Base-by-base conservation (phyloP, 164 flowering plant genomes). In the Malania oleifera region DNA sequence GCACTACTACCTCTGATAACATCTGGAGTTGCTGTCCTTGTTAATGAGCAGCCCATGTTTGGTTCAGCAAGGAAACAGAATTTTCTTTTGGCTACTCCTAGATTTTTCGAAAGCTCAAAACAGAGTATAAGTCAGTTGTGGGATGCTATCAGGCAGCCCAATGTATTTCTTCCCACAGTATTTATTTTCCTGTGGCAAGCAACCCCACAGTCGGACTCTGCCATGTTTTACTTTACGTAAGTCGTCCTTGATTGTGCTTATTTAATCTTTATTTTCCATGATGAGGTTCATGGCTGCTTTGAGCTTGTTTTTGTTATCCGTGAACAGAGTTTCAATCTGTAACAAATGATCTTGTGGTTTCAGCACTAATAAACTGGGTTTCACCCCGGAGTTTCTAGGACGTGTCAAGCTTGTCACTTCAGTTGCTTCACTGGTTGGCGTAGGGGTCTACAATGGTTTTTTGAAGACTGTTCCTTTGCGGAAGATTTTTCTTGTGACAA, bases 161-260 rank as follows among this genome's bases (percentile, higher is more conserved):
- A 74, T 71, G 85, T 93, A 20, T 78, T 90, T 48, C 83, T 90
- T 63, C 98, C 98, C 19, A 90, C 98, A 10, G 52, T 90, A 58
- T 93, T 93, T 68, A 76, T 93, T 60, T 90, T 93, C 66, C 71
- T 84, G 28, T 93, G 97, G 98, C 96, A 89, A 73, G 91, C 98
- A 59, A 93, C 97, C 27, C 98, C 97, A 5, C 98, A 90, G 0
- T 93, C 98, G 43, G 98, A 93, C 43, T 86, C 97, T 52, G 96
- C 98, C 64, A 89, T 93, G 98, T 93, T 93, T 76, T 93, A 73
- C 72, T 93, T 88, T 68, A 91, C 89, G 96, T 91, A 80, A 40
- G 85, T 68, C 64, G 27, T 41, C 45, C 44, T 49, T 26, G 9
- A 11, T 60, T 40, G 18, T 50, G 11, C n/a, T n/a, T n/a, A n/a